Conservation (phyloP, 1,284 basidiomycete genomes). For the Fereydounia khargensis region DNA sequence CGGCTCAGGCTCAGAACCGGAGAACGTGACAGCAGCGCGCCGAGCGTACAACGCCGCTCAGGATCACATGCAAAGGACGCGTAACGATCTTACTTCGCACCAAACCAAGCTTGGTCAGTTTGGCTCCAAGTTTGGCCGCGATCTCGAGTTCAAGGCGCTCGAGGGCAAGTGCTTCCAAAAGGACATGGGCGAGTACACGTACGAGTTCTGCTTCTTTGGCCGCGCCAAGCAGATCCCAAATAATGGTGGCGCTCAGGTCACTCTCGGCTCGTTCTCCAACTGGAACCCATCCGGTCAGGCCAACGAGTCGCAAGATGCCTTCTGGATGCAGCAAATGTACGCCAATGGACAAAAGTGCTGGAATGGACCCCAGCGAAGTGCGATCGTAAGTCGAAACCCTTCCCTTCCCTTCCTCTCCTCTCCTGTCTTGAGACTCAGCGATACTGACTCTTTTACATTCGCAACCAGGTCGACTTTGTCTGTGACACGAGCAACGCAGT, state of each 20-base stretch:
- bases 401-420: background rate
- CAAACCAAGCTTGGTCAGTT: slow-evolving; percentile 64
- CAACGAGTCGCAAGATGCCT: slow-evolving; percentile 66
- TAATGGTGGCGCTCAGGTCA: slow-evolving; percentile 74
- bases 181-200: slow-evolving; percentile 90
- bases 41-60: slow-evolving; percentile 62
- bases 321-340: slow-evolving; percentile 79
- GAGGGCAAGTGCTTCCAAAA: slow-evolving; percentile 75
- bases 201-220: slow-evolving; percentile 92
- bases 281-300: slow-evolving; percentile 73
- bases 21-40: slow-evolving; percentile 59
- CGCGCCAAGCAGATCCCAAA: slow-evolving; percentile 84
- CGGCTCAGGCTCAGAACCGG: slow-evolving; percentile 8
- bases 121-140: slow-evolving; percentile 69
- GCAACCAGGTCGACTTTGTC: slow-evolving; percentile 74
- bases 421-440: background rate
- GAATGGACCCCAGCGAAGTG: slow-evolving; percentile 88
- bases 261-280: slow-evolving; percentile 68
- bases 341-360: slow-evolving; percentile 79
- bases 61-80: slow-evolving; percentile 56
- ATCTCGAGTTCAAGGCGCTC: slow-evolving; percentile 95
- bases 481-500: slow-evolving; percentile 85
- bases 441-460: background rate
- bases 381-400: slow-evolving; percentile 63
- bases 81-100: slow-evolving; percentile 61